Evolutionary conservation across 2,329 filamentous ascomycete species (phyloP), one percentile per base, ranked within the genome.

Genomic region (Venturiaceae sp.): DNA sequence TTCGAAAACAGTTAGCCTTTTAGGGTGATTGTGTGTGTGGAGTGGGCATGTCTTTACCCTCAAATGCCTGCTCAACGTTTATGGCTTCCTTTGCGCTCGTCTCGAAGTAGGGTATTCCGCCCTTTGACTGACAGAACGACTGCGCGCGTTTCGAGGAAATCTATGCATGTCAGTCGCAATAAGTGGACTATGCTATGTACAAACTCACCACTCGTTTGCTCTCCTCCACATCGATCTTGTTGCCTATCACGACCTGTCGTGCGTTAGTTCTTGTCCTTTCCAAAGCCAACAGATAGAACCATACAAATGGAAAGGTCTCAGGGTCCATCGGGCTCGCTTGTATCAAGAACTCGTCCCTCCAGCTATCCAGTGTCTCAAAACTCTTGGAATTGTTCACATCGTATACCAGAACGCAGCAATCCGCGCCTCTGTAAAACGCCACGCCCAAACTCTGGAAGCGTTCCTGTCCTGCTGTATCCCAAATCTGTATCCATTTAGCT

Each of bases 331-430:
- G 94, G 65, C 90, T 96, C 6, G 94, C 94, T 76, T 99, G 94
- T 66, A 99, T 96, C 65, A 99, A 76, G 71, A 99, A 99, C 74
- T 99, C 94, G 71, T 99, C 94, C 68, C 94, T 83, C 94, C 94
- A 99, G 76, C 91, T 96, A 73, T 99, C 94, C 61, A 99, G 83
- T 14, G 92, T 95, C 72, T 99, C 94, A 74, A 99, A 99, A 73
- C 91, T 96, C 83, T 99, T 99, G 62, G 92, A 88, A 74, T 96
- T 97, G 79, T 99, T 99, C 74, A 99, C 92, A 71, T 99, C 92
- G 79, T 94, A 97, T 56, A 97, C 92, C 58, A 99, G 80, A 60
- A 97, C 92, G 72, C 94, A 97, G 82, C 92, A 97, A 78, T 99
- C 92, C 65, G 94, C 92, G 63, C 92, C 92, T 63, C 92, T 84